Percentiles rank a stretch among this genome's conserved stretches.
phyloP scores from a whole-genome alignment of 1,284 basidiomycete genomes.

The Ustilago vetiveriae region DNA sequence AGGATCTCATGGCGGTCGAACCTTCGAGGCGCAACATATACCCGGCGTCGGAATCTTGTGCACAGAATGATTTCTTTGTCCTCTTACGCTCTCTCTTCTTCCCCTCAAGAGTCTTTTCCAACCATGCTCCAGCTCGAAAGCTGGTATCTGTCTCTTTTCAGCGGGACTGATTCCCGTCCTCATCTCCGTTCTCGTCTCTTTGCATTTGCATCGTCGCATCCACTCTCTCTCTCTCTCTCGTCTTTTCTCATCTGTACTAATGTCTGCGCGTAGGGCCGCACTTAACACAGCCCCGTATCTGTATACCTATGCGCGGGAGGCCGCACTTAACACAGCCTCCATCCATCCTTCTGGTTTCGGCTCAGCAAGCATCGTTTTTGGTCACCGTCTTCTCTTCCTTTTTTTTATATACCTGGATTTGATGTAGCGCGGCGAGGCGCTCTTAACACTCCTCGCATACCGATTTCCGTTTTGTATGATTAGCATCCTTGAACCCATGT shows the following conservation, averaged over 20 bases:
- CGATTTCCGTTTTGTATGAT: no score
- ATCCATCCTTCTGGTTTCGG: background rate
- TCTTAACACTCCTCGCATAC: slow-evolving; percentile 56
- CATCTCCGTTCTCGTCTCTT: slow-evolving; percentile 6
- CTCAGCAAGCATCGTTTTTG: slow-evolving; percentile 3
- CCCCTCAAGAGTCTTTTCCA: background rate
- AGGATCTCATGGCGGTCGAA: background rate
- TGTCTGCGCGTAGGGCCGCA: slow-evolving; percentile 42
- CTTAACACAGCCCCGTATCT: slow-evolving; percentile 47
- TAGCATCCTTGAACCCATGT: no score
- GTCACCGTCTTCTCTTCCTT: slow-evolving; percentile 27
- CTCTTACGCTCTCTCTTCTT: slow-evolving; percentile 4
- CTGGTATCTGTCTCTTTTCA: no score
- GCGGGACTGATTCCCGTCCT: no score
- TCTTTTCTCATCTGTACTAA: slow-evolving; percentile 24
- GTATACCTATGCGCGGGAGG: slow-evolving; percentile 27
- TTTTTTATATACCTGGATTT: slow-evolving; percentile 48
- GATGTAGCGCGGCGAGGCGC: slow-evolving; percentile 50
- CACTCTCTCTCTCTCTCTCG: slow-evolving; percentile 6
- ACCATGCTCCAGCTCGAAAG: slow-evolving; percentile 1
- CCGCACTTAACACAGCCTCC: slow-evolving; percentile 51
- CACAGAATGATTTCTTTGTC: background rate
- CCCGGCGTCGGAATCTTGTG: slow-evolving; percentile 2
- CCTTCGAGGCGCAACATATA: slow-evolving; percentile 6
- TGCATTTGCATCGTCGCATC: slow-evolving; percentile 44